Evolutionary conservation across 805 yeast genomes (phyloP).

Genomic region (Jamesozyma lodderae): DNA sequence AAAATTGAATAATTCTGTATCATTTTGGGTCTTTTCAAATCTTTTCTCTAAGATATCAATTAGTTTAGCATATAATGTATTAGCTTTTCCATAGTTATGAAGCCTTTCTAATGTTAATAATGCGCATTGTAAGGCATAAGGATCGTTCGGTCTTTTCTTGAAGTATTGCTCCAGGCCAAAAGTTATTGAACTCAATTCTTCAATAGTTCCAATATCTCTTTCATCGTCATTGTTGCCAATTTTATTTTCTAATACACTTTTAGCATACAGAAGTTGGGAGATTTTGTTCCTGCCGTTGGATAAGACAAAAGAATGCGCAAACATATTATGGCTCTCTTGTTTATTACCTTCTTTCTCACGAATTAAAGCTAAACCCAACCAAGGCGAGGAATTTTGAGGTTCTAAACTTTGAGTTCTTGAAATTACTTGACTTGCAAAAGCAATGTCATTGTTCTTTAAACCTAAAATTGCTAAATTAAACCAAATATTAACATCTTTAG

Average conservation of each 20-base stretch:
- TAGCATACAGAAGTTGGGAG: constrained; percentile 66
- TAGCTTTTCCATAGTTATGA: constrained; percentile 50
- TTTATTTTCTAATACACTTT: constrained; percentile 42
- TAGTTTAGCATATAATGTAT: constrained; percentile 37
- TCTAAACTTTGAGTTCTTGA: constrained; percentile 69
- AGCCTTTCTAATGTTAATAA: constrained; percentile 59
- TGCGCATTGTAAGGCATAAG: constrained; percentile 47
- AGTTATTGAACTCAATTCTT: constrained; percentile 58
- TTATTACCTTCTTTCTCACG: constrained; percentile 42
- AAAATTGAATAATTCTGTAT: constrained; percentile 38
- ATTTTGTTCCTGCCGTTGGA: constrained; percentile 65
- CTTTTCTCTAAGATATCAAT: constrained; percentile 42
- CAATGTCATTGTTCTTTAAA: constrained; percentile 55
- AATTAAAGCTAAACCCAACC: constrained; percentile 80
- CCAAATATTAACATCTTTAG: constrained; percentile 67
- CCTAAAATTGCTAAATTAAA: constrained; percentile 73
- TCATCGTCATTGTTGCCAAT: constrained; percentile 39
- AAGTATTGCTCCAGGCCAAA: constrained; percentile 58
- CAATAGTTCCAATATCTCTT: constrained; percentile 48
- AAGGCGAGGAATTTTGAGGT: constrained; percentile 65
- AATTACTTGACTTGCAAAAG: constrained; percentile 65
- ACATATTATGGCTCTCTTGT: constrained; percentile 44
- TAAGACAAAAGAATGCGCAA: constrained; percentile 70
- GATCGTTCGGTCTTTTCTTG: constrained; percentile 52
- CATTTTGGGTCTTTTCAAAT: constrained; percentile 49